Evolutionary conservation across 257 asterid genomes (phyloP).

Genomic region (Solanum rostratum): DNA sequence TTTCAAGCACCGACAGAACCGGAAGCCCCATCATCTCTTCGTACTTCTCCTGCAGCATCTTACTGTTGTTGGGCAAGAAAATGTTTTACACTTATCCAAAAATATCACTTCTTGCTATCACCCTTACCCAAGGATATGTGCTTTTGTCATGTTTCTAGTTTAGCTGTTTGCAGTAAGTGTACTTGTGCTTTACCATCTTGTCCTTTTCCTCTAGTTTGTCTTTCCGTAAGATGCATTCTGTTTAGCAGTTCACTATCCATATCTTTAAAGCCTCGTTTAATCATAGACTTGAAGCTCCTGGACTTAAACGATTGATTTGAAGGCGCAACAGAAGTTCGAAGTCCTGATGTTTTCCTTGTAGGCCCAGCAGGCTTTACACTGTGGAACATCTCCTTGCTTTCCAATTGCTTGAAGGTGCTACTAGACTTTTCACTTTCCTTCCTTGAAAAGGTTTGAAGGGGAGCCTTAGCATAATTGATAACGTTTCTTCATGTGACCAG

Average conservation of each 20-base stretch:
- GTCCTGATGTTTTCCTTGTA: conserved; percentile 74
- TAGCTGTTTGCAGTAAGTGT: not conserved
- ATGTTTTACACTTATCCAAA: not conserved
- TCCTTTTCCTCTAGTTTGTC: not conserved
- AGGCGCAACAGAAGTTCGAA: conserved; percentile 62
- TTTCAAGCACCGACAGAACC: too few species aligned
- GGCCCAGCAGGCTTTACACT: conserved; percentile 46
- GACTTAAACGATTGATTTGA: conserved; percentile 74
- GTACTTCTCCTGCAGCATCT: not conserved
- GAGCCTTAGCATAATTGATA: not conserved
- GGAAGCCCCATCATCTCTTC: not conserved
- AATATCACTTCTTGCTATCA: not conserved
- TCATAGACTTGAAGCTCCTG: conserved; percentile 75
- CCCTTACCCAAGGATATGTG: not conserved
- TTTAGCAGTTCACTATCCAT: not conserved
- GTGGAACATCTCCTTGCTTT: conserved; percentile 40
- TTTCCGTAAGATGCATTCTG: not conserved
- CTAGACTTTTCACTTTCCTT: not conserved
- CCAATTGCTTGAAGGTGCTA: conserved; percentile 74
- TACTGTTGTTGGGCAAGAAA: not conserved
- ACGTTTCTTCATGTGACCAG: not conserved
- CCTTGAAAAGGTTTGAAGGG: not conserved
- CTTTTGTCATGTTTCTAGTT: not conserved
- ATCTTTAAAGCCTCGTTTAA: conserved; percentile 28
- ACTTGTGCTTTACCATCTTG: not conserved